Evolutionary conservation across 2,329 filamentous ascomycete genomes (phyloP).

Genomic region (Aspergillus costaricaensis): DNA sequence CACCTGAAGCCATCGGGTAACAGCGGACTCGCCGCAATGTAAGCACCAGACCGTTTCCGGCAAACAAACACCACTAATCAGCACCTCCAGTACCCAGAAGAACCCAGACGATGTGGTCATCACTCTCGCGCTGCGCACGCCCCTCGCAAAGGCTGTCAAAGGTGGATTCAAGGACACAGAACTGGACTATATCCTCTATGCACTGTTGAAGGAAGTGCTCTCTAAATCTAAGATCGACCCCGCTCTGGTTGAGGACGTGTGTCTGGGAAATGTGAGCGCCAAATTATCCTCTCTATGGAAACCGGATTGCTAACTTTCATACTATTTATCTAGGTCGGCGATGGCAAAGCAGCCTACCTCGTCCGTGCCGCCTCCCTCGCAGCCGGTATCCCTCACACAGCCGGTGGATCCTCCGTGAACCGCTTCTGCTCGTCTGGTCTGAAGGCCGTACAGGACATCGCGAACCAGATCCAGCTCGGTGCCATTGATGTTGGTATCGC

Average conservation of each 20-base stretch:
- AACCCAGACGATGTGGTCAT: conserved; percentile 97
- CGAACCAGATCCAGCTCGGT: conserved; percentile 77
- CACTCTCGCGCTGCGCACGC: conserved; percentile 85
- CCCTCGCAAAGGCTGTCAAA: conserved; percentile 84
- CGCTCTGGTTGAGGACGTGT: conserved; percentile 82
- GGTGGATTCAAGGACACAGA: conserved; percentile 93
- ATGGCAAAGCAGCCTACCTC: conserved; percentile 86
- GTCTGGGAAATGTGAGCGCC: conserved; percentile 77
- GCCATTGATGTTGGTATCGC: conserved; percentile 86
- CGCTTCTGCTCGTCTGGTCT: conserved; percentile 97
- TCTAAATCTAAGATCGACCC: conserved; percentile 77
- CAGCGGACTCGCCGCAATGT: conserved; percentile 75
- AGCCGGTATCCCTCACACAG: conserved; percentile 90
- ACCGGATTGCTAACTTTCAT: background rate
- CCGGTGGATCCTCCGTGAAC: conserved; percentile 79
- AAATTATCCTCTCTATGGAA: conserved; percentile 14
- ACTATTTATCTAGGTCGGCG: conserved; percentile 62
- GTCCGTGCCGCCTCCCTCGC: conserved; percentile 83
- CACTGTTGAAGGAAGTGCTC: conserved; percentile 74
- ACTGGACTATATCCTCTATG: conserved; percentile 82
- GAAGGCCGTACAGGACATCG: conserved; percentile 93
- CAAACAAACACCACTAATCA: conserved; percentile 17
- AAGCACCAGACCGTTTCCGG: conserved; percentile 42
- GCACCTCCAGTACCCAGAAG: conserved; percentile 71
- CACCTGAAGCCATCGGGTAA: conserved; percentile 72